These are phyloP conservation scores for Madurella fahalii DNA, from an alignment of 2,329 filamentous ascomycete genomes.

Conservation along the genomic window DNA sequence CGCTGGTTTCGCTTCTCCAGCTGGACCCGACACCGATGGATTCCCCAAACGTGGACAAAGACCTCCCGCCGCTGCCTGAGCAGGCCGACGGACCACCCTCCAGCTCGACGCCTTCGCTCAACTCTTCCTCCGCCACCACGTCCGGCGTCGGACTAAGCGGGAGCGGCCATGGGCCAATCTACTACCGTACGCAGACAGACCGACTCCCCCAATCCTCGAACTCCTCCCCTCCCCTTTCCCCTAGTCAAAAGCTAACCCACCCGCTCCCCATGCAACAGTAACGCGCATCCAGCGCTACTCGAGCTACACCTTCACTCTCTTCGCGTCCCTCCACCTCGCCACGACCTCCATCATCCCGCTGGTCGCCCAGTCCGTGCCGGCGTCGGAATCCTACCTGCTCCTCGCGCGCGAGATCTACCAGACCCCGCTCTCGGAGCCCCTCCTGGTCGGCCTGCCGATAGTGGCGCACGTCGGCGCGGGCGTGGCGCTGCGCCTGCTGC, in stretches of 20 bases:
- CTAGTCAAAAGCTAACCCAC: conserved; percentile 24
- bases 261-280: conserved; percentile 45
- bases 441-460: conserved; percentile 73
- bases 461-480: conserved; percentile 73
- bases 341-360: conserved; percentile 82
- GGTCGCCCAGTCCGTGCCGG: conserved; percentile 64
- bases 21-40: conserved; percentile 80
- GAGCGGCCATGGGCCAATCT: conserved; percentile 63
- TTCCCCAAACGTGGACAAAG: conserved; percentile 45
- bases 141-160: conserved; percentile 56
- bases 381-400: conserved; percentile 80
- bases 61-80: conserved; percentile 37
- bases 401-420: conserved; percentile 92
- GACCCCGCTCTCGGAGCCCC: conserved; percentile 71
- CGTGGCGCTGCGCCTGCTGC: conserved; percentile 69
- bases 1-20: conserved; percentile 64
- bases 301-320: conserved; percentile 76
- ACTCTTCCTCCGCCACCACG: conserved; percentile 36
- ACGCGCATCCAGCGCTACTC: conserved; percentile 81
- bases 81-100: conserved; percentile 28
- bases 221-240: background rate
- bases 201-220: too few species aligned
- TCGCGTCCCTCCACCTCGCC: conserved; percentile 70
- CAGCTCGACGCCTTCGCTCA: conserved; percentile 30
- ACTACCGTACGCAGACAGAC: conserved; percentile 58